phyloP scores from a whole-genome alignment of 176 grass and related monocot species.

The Zea mays region Zm-B73-REFERENCE-NAM-5.0 NC_050098.1:194713501-194714000 shows the following conservation, averaged over 20 bases:
- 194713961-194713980: background rate
- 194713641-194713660: conserved; percentile 64
- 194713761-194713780: conserved; percentile 89
- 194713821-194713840: background rate
- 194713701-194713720: conserved; percentile 72
- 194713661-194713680: conserved; percentile 64
- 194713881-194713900: background rate
- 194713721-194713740: conserved; percentile 70
- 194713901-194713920: background rate
- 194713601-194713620: conserved; percentile 48
- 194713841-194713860: background rate
- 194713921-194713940: background rate
- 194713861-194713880: background rate
- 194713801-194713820: background rate
- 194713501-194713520: background rate
- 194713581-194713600: background rate
- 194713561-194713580: conserved; percentile 18
- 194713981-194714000: background rate
- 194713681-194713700: conserved; percentile 48
- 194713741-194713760: conserved; percentile 85
- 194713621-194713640: conserved; percentile 69
- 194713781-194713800: background rate
- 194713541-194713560: background rate
- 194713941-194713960: background rate
- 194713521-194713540: background rate